phyloP scores from a whole-genome alignment of 345 rosid genomes.

The Linum trigynum region DNA sequence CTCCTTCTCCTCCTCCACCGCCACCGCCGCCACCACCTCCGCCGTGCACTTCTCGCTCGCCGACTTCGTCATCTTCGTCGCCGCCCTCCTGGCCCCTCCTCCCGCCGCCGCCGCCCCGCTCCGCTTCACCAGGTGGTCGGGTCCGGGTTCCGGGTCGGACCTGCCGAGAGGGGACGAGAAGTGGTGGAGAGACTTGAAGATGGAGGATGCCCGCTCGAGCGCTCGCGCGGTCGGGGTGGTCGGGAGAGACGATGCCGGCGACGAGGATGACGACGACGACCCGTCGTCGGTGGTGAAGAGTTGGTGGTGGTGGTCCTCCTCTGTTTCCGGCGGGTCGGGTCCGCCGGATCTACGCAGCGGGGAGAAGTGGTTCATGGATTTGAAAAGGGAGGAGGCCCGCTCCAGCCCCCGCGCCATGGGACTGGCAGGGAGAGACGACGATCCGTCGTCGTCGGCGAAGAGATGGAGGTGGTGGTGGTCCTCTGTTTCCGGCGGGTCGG shows the following conservation, averaged over 20 bases:
- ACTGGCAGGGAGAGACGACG: constrained; percentile 9
- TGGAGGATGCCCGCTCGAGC: constrained; percentile 11
- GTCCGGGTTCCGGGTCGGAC: constrained; percentile 3
- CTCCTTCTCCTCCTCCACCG: constrained; percentile 13
- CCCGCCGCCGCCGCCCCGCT: constrained; percentile 33
- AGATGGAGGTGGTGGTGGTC: constrained; percentile 9
- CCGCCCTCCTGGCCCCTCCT: background rate
- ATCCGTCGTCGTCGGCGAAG: constrained; percentile 27
- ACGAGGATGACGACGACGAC: background rate
- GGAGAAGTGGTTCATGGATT: constrained; percentile 24
- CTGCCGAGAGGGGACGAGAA: constrained; percentile 4
- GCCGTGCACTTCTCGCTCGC: constrained; percentile 41
- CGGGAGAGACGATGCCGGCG: background rate
- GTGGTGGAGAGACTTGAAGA: constrained; percentile 12
- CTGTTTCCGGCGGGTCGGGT: too few relatives aligned
- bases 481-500: too few relatives aligned
- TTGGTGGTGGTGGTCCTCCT: too few relatives aligned
- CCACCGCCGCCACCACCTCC: constrained; percentile 10
- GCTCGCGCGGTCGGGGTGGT: background rate
- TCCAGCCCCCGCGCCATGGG: background rate
- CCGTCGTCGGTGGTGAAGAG: constrained; percentile 29
- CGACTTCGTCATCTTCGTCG: constrained; percentile 51
- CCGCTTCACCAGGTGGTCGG: constrained; percentile 27
- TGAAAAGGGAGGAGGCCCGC: constrained; percentile 41
- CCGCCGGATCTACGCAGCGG: constrained; percentile 29